Percentiles rank a stretch among this genome's conserved stretches.
Conservation (phyloP, 1,284 basidiomycete genomes). For the Ceratobasidium sp. region DNA sequence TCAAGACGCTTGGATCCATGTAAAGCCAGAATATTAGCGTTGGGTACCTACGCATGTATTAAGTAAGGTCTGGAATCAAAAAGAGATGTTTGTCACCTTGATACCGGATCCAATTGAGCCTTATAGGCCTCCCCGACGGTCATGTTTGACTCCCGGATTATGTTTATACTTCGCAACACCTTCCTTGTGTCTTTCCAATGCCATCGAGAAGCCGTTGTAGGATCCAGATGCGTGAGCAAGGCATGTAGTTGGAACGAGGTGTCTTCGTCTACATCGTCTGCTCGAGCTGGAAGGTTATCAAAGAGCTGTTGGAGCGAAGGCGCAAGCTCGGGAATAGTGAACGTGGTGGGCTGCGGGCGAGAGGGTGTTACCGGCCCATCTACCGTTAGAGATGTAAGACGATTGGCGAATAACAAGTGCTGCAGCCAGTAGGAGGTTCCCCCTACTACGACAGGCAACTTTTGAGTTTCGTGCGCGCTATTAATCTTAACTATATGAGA, state of each 20-base stretch:
- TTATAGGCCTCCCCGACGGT: conserved; percentile 41
- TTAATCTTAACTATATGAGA: conserved; percentile 62
- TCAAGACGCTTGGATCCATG: conserved; percentile 70
- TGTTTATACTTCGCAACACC: conserved; percentile 78
- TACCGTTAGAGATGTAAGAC: conserved; percentile 58
- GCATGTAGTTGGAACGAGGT: conserved; percentile 67
- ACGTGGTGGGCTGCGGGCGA: conserved; percentile 53
- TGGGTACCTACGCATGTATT: conserved; percentile 64
- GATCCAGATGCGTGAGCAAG: conserved; percentile 76
- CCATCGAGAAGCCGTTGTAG: conserved; percentile 81
- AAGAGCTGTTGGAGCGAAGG: conserved; percentile 61
- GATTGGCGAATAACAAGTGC: conserved; percentile 83
- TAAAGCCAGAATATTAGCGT: conserved; percentile 94
- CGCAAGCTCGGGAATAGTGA: conserved; percentile 54
- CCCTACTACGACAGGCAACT: conserved; percentile 89
- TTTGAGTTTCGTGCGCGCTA: conserved; percentile 64
- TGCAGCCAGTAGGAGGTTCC: conserved; percentile 98
- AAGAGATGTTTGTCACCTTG: conserved; percentile 37
- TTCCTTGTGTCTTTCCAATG: conserved; percentile 96
- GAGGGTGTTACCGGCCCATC: conserved; percentile 44
- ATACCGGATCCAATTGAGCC: conserved; percentile 8
- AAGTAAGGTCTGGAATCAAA: neutral
- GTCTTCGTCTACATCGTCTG: conserved; percentile 61
- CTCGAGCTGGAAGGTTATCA: conserved; percentile 60
- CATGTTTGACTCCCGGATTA: conserved; percentile 67